A percentile compares a stretch with the other conserved stretches of the same genome.
These are phyloP conservation scores for Aspergillus sp. DNA, from an alignment of 2,329 filamentous ascomycete species.

Conservation along the genomic window DNA sequence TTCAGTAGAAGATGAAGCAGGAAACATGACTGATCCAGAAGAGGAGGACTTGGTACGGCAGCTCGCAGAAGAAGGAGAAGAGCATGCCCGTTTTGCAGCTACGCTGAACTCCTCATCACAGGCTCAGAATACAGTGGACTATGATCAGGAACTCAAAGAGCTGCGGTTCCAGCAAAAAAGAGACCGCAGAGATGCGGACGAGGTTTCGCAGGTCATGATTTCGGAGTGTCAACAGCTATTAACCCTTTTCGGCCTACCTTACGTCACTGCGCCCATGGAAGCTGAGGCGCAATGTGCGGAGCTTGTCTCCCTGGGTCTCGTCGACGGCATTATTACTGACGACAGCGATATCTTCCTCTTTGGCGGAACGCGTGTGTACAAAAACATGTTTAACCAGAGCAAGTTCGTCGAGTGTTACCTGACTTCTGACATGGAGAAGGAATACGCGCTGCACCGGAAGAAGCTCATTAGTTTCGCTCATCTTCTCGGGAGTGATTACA, in stretches of 20 bases:
- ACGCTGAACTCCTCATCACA: slow-evolving; percentile 70
- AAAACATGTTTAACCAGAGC: slow-evolving; percentile 99
- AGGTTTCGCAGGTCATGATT: slow-evolving; percentile 94
- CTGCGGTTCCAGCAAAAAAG: slow-evolving; percentile 93
- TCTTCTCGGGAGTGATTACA: slow-evolving; percentile 88
- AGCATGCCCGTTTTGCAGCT: slow-evolving; percentile 86
- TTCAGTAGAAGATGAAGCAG: slow-evolving; percentile 24
- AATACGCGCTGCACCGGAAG: slow-evolving; percentile 76
- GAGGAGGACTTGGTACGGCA: slow-evolving; percentile 83
- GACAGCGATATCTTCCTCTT: slow-evolving; percentile 96
- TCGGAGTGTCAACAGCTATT: slow-evolving; percentile 88
- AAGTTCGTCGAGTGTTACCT: slow-evolving; percentile 98
- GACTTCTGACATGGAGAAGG: slow-evolving; percentile 70
- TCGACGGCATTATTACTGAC: slow-evolving; percentile 96
- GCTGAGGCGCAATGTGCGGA: slow-evolving; percentile 96
- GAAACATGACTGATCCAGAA: slow-evolving; percentile 77
- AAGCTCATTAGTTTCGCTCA: slow-evolving; percentile 87
- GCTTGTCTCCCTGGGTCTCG: slow-evolving; percentile 73
- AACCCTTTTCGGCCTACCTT: slow-evolving; percentile 83
- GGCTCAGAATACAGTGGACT: slow-evolving; percentile 64
- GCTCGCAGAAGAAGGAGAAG: slow-evolving; percentile 82
- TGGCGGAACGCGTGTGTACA: slow-evolving; percentile 91
- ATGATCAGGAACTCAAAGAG: slow-evolving; percentile 78
- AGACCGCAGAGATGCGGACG: slow-evolving; percentile 88
- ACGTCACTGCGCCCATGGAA: slow-evolving; percentile 97